These are phyloP conservation scores for Ceratopteris richardii DNA, from an alignment of 75 land plant genomes.

Conservation along the genomic window DNA sequence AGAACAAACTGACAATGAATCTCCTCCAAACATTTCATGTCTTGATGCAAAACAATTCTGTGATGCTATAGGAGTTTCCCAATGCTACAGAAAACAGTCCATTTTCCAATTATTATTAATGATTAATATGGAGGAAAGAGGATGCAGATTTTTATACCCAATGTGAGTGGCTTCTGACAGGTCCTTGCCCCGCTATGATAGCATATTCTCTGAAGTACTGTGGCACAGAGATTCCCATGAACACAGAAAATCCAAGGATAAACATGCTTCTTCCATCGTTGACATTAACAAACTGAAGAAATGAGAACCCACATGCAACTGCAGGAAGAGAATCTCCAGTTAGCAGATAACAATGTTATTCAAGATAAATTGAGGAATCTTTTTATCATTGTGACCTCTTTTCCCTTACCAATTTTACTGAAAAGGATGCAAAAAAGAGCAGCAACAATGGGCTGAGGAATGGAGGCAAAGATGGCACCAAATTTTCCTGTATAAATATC, in stretches of 20 bases:
- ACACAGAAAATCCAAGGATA: constrained; percentile 74
- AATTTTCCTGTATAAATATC: constrained; percentile 56
- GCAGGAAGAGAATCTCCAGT: constrained; percentile 12
- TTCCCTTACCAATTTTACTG: constrained; percentile 60
- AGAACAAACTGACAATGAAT: too few relatives aligned
- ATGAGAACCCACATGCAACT: constrained; percentile 72
- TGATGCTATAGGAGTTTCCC: too few relatives aligned
- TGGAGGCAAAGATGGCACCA: constrained; percentile 88
- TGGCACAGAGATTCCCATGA: constrained; percentile 89
- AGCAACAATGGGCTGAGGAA: constrained; percentile 71
- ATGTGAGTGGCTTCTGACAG: constrained; percentile 44
- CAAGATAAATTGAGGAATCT: not conserved
- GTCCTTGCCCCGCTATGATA: constrained; percentile 47
- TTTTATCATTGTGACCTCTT: too few relatives aligned
- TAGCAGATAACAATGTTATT: not conserved
- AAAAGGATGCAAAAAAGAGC: constrained; percentile 68
- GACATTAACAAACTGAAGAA: constrained; percentile 85
- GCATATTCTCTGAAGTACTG: constrained; percentile 74
- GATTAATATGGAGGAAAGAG: not conserved
- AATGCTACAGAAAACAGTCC: not conserved
- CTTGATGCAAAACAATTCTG: too few relatives aligned
- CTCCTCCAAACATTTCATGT: too few relatives aligned
- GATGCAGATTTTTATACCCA: constrained; percentile 49
- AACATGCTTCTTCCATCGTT: constrained; percentile 73
- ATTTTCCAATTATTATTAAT: not conserved